phyloP scores from a whole-genome alignment of 179 eudicot species.

The Nepenthes alata region DNA sequence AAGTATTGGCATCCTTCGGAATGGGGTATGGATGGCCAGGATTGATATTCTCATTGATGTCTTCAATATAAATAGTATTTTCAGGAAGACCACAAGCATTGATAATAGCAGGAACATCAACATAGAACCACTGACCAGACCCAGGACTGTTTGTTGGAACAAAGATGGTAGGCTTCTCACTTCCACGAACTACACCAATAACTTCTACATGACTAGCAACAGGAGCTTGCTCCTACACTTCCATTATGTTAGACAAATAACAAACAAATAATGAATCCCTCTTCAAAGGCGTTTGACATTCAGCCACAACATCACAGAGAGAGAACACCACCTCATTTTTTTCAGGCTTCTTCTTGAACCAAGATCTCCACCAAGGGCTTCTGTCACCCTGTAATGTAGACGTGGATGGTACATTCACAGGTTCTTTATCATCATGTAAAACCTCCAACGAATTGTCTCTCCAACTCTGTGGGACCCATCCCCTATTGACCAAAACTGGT shows the following conservation, averaged over 20 bases:
- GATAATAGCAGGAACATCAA: slow-evolving; percentile 78
- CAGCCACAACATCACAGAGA: background rate
- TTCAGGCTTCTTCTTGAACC: slow-evolving; percentile 52
- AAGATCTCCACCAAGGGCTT: slow-evolving; percentile 55
- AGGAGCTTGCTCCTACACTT: slow-evolving; percentile 42
- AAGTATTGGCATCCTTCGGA: slow-evolving; percentile 60
- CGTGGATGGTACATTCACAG: slow-evolving; percentile 13
- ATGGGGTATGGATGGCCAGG: slow-evolving; percentile 75
- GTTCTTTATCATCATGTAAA: slow-evolving; percentile 22
- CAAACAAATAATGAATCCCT: background rate
- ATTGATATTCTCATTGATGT: slow-evolving; percentile 47
- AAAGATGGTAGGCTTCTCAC: slow-evolving; percentile 92
- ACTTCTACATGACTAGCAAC: slow-evolving; percentile 40
- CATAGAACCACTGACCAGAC: slow-evolving; percentile 80
- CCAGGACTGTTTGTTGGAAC: slow-evolving; percentile 81
- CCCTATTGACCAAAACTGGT: slow-evolving; percentile 85
- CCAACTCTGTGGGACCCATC: slow-evolving; percentile 98
- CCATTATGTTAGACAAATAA: background rate
- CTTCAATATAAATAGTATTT: slow-evolving; percentile 64
- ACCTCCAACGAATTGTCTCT: slow-evolving; percentile 50
- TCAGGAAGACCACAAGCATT: slow-evolving; percentile 59
- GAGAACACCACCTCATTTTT: slow-evolving; percentile 25
- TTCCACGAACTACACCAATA: slow-evolving; percentile 78
- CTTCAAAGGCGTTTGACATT: background rate
- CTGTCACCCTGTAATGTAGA: slow-evolving; percentile 23